Conservation (phyloP, 768 basidiomycete genomes). For the Suillus ampliporus region DNA sequence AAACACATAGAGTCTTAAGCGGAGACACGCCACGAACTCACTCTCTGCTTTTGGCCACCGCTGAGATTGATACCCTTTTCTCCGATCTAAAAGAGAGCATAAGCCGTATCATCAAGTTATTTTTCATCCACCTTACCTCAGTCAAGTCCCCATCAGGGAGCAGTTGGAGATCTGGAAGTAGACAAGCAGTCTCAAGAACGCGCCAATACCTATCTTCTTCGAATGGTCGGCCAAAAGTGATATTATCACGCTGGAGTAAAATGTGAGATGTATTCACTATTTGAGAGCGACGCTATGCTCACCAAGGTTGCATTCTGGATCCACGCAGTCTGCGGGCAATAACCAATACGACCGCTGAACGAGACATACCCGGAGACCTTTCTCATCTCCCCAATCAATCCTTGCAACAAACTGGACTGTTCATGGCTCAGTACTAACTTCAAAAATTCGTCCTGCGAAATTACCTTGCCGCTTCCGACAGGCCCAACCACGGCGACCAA, state of each 20-base stretch:
- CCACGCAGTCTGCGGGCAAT: slow-evolving; percentile 79
- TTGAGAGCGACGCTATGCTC: neutral
- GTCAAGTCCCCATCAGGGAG: slow-evolving; percentile 75
- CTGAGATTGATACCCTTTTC: slow-evolving; percentile 72
- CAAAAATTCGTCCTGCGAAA: slow-evolving; percentile 7
- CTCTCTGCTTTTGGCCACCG: slow-evolving; percentile 71
- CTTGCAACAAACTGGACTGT: slow-evolving; percentile 61
- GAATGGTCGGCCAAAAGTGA: slow-evolving; percentile 68
- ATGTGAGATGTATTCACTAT: neutral
- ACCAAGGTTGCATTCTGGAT: slow-evolving; percentile 74
- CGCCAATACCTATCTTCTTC: slow-evolving; percentile 72
- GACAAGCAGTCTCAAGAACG: slow-evolving; percentile 59
- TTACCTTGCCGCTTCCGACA: slow-evolving; percentile 69
- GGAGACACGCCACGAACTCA: slow-evolving; percentile 25
- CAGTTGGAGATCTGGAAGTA: slow-evolving; percentile 67
- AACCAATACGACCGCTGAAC: slow-evolving; percentile 69
- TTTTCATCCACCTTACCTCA: slow-evolving; percentile 49
- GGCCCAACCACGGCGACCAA: slow-evolving; percentile 70
- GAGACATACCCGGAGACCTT: slow-evolving; percentile 53
- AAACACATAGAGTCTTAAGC: neutral
- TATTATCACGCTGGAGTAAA: slow-evolving; percentile 60
- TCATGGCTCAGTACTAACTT: neutral
- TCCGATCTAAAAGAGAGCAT: slow-evolving; percentile 53
- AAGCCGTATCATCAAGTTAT: neutral
- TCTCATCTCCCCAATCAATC: slow-evolving; percentile 75